Percentiles rank a stretch among this genome's conserved stretches.
phyloP scores from a whole-genome alignment of 441 rosid species.

The Flueggea neowawraea region DNA sequence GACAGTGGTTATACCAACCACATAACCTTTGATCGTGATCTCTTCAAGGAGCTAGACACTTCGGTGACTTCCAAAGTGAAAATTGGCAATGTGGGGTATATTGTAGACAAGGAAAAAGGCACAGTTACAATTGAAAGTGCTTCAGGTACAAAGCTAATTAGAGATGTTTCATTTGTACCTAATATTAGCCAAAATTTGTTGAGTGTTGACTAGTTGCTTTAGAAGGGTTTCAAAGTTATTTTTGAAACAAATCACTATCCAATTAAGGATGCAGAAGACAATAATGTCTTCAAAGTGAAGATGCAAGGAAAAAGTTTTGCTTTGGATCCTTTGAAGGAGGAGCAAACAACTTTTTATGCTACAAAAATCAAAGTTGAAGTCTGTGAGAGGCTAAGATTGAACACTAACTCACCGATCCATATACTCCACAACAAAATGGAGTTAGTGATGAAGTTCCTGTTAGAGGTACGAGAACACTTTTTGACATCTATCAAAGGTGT shows the following conservation, averaged over 20 bases:
- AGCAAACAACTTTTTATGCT: neutral
- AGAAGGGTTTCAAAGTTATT: conserved; percentile 3
- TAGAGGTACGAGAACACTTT: too few relatives aligned
- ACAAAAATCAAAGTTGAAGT: neutral
- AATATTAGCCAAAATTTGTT: conserved; percentile 8
- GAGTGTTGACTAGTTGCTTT: conserved; percentile 6
- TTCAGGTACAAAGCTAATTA: neutral
- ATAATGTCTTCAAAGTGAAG: neutral
- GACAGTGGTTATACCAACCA: too few relatives aligned
- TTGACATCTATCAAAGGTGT: too few relatives aligned
- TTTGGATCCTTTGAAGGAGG: neutral
- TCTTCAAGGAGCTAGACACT: neutral
- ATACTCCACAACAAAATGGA: too few relatives aligned
- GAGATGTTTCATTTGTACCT: conserved; percentile 2
- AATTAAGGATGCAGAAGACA: neutral
- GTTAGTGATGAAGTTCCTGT: too few relatives aligned
- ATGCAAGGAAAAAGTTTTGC: conserved; percentile 1
- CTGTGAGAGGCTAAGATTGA: too few relatives aligned
- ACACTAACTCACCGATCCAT: too few relatives aligned
- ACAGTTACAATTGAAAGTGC: neutral
- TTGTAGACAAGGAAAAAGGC: conserved; percentile 6
- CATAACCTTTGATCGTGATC: neutral
- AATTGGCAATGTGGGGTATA: conserved; percentile 7
- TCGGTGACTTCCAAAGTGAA: neutral
- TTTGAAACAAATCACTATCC: neutral